Percentiles rank a stretch among this genome's conserved stretches.
Conservation (phyloP, 345 rosid genomes). For the Rhizophora apiculata region DNA sequence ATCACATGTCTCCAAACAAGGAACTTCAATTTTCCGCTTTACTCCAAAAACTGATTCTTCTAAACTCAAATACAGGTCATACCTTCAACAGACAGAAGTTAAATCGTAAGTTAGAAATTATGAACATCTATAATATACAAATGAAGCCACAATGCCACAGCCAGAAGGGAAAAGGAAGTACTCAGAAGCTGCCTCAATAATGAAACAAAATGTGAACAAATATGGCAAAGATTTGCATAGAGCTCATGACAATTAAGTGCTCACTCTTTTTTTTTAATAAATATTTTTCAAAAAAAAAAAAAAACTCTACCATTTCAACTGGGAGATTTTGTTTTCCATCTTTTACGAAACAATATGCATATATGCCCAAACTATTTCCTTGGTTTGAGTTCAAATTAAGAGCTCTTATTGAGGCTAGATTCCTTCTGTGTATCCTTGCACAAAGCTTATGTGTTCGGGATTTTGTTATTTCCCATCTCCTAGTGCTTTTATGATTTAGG, state of each 20-base stretch:
- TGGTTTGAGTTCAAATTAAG: too few relatives aligned
- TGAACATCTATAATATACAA: neutral
- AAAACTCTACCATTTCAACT: too few relatives aligned
- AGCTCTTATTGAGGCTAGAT: too few relatives aligned
- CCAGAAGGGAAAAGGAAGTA: neutral
- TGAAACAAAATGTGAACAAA: neutral
- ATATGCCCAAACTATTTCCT: too few relatives aligned
- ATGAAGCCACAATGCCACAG: neutral
- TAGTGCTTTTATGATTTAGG: too few relatives aligned
- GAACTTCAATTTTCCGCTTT: conserved; percentile 56
- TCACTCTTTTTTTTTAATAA: neutral
- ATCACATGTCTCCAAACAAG: conserved; percentile 65
- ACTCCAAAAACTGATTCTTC: conserved; percentile 89
- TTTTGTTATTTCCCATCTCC: too few relatives aligned
- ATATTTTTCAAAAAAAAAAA: too few relatives aligned
- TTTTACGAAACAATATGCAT: too few relatives aligned
- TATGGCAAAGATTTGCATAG: neutral
- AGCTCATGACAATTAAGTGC: neutral
- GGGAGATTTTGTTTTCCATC: too few relatives aligned
- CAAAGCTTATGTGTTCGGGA: too few relatives aligned
- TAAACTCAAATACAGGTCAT: conserved; percentile 68
- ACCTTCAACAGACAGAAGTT: conserved; percentile 39
- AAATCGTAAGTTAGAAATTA: neutral
- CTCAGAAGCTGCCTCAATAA: neutral
- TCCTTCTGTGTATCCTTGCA: too few relatives aligned